Conservation (phyloP, 371 early-diverging fungal genomes). For the Apophysomyces elegans region DNA sequence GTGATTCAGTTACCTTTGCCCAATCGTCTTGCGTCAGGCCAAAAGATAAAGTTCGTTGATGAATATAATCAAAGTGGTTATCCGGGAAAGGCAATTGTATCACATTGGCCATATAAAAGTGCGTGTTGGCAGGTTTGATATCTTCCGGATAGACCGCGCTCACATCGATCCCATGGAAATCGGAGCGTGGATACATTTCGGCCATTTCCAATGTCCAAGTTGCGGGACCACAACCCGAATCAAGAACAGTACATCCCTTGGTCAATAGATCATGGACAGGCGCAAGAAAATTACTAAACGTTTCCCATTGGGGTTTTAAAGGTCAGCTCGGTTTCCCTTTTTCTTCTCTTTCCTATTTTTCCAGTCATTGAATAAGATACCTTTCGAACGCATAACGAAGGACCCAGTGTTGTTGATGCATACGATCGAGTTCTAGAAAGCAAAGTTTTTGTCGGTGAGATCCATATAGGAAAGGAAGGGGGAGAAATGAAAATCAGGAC, state of each 20-base stretch:
- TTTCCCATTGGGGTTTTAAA: background rate
- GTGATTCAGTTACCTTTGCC: conserved; percentile 21
- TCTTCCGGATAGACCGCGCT: conserved; percentile 18
- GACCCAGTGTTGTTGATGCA: conserved; percentile 21
- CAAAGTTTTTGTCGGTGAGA: background rate
- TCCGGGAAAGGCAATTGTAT: conserved; percentile 59
- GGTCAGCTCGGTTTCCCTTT: background rate
- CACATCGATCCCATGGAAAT: conserved; percentile 28
- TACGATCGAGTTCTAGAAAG: conserved; percentile 19
- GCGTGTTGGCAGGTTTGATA: conserved; percentile 24
- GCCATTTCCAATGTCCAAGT: conserved; percentile 29
- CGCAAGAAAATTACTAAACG: conserved; percentile 19
- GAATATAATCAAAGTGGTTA: conserved; percentile 58
- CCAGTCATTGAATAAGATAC: background rate
- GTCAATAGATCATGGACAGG: conserved; percentile 16
- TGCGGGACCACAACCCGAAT: conserved; percentile 30
- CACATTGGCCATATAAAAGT: conserved; percentile 57
- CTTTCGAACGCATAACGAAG: conserved; percentile 15
- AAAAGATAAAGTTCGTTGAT: conserved; percentile 48
- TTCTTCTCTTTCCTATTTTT: no score
- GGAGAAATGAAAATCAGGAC: background rate
- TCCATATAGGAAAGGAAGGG: background rate
- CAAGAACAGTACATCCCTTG: conserved; percentile 25
- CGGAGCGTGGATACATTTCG: conserved; percentile 22
- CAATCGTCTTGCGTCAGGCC: conserved; percentile 37